phyloP scores from a whole-genome alignment of 176 grass and related monocot genomes.

The Guadua angustifolia region DNA sequence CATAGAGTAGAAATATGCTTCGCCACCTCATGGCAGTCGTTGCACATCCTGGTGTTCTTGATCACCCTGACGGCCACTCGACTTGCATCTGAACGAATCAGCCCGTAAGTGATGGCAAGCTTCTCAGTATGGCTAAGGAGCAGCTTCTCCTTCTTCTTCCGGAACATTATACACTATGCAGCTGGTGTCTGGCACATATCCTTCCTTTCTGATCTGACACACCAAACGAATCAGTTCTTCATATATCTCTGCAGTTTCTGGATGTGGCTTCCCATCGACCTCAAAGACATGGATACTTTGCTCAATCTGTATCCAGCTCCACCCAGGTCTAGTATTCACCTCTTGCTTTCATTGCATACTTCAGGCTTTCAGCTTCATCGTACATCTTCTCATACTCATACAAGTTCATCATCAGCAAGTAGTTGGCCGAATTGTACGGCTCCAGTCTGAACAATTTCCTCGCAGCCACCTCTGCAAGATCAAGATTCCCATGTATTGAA shows the following conservation, averaged over 20 bases:
- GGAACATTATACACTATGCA: conserved; percentile 66
- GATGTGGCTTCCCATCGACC: conserved; percentile 62
- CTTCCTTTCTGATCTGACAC: conserved; percentile 55
- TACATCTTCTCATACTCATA: conserved; percentile 66
- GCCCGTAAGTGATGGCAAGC: conserved; percentile 71
- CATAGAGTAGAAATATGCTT: conserved; percentile 63
- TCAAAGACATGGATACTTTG: conserved; percentile 69
- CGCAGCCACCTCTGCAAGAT: conserved; percentile 63
- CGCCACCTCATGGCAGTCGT: conserved; percentile 73
- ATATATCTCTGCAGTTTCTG: conserved; percentile 69
- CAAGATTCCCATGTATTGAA: conserved; percentile 62
- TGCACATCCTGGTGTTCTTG: conserved; percentile 84
- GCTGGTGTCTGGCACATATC: conserved; percentile 72
- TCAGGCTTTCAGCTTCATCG: conserved; percentile 82
- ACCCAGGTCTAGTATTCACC: conserved; percentile 57
- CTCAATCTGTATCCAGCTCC: conserved; percentile 78
- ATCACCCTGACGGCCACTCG: conserved; percentile 68
- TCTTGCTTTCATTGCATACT: conserved; percentile 70
- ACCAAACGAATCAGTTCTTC: conserved; percentile 50
- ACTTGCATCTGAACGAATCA: conserved; percentile 60
- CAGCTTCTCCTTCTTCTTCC: conserved; percentile 65
- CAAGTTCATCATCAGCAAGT: conserved; percentile 78
- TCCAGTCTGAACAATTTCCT: conserved; percentile 71
- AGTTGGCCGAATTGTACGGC: conserved; percentile 80
- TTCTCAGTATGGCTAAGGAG: conserved; percentile 82